Evolutionary conservation across 495 filamentous ascomycete species (phyloP).

Genomic region (Penicillium ucsense): DNA sequence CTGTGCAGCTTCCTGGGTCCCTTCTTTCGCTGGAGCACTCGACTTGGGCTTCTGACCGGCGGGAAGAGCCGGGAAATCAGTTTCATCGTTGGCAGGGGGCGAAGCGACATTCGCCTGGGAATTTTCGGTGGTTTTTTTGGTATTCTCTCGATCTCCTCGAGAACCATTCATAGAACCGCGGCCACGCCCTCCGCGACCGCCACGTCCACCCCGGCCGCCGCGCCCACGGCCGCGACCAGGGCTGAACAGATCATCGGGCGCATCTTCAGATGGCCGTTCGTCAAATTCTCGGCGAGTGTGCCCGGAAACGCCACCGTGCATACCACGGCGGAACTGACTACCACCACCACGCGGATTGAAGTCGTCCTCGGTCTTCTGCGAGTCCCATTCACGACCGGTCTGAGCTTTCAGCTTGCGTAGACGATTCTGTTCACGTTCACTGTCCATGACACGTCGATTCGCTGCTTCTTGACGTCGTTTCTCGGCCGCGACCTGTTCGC

Average conservation of each 20-base stretch:
- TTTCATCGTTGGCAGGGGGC: constrained; percentile 22
- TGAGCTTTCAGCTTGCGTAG: constrained; percentile 58
- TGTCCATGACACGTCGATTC: constrained; percentile 52
- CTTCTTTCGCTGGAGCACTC: not conserved
- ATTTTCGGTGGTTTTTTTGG: constrained; percentile 11
- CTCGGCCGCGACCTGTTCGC: constrained; percentile 48
- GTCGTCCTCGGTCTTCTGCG: constrained; percentile 59
- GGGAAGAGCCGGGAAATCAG: constrained; percentile 37
- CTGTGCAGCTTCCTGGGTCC: constrained; percentile 3
- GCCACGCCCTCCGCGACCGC: constrained; percentile 25
- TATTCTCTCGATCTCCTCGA: constrained; percentile 13
- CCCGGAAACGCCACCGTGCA: constrained; percentile 49
- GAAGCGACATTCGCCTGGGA: constrained; percentile 7
- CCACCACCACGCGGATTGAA: constrained; percentile 38
- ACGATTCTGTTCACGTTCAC: constrained; percentile 62
- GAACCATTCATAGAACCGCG: constrained; percentile 25
- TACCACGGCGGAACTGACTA: constrained; percentile 43
- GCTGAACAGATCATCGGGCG: not conserved
- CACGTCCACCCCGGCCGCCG: constrained; percentile 24
- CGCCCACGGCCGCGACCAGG: constrained; percentile 15
- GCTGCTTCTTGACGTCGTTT: constrained; percentile 46
- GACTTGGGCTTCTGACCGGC: constrained; percentile 12
- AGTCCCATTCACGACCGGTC: constrained; percentile 66
- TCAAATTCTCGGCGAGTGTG: constrained; percentile 25
- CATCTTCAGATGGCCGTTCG: constrained; percentile 15